Evolutionary conservation across 805 yeast species (phyloP).

Genomic region (Kluyveromyces wickerhamii): DNA sequence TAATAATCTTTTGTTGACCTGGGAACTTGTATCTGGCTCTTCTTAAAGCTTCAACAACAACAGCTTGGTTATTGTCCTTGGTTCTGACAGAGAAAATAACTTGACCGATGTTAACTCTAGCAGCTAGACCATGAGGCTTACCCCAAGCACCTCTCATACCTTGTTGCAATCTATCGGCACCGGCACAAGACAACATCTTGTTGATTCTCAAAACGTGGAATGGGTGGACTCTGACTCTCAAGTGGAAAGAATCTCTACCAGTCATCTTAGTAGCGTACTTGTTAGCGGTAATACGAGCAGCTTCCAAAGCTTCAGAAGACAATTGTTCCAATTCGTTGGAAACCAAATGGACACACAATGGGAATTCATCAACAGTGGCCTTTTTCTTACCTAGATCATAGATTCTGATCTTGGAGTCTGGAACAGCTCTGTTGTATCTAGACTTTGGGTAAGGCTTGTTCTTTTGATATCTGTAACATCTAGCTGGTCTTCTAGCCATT

Average conservation of each 20-base stretch:
- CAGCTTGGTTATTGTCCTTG: slow-evolving; percentile 95
- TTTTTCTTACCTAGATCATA: slow-evolving; percentile 99
- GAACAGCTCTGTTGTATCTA: slow-evolving; percentile 99
- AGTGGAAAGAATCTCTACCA: slow-evolving; percentile 99
- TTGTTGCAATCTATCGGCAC: slow-evolving; percentile 99
- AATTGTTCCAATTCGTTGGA: slow-evolving; percentile 99
- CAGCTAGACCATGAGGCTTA: slow-evolving; percentile 99
- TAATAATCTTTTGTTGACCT: slow-evolving; percentile 99
- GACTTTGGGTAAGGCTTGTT: slow-evolving; percentile 99
- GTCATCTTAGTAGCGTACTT: slow-evolving; percentile 96
- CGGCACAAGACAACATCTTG: slow-evolving; percentile 99
- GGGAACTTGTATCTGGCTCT: slow-evolving; percentile 99
- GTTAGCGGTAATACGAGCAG: slow-evolving; percentile 99
- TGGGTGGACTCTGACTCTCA: slow-evolving; percentile 99
- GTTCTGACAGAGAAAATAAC: slow-evolving; percentile 96
- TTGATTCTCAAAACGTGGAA: slow-evolving; percentile 99
- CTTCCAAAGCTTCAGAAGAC: slow-evolving; percentile 99
- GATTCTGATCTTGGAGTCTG: slow-evolving; percentile 99
- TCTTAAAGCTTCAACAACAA: slow-evolving; percentile 98
- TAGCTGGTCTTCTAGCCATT: slow-evolving; percentile 99
- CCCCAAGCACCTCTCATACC: slow-evolving; percentile 99
- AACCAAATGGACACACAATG: slow-evolving; percentile 97
- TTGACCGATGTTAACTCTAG: slow-evolving; percentile 98
- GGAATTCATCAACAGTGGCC: slow-evolving; percentile 99
- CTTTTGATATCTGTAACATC: slow-evolving; percentile 99